These are phyloP conservation scores for Ascochyta lentis DNA, from an alignment of 2,329 filamentous ascomycete genomes.

Conservation along the genomic window DNA sequence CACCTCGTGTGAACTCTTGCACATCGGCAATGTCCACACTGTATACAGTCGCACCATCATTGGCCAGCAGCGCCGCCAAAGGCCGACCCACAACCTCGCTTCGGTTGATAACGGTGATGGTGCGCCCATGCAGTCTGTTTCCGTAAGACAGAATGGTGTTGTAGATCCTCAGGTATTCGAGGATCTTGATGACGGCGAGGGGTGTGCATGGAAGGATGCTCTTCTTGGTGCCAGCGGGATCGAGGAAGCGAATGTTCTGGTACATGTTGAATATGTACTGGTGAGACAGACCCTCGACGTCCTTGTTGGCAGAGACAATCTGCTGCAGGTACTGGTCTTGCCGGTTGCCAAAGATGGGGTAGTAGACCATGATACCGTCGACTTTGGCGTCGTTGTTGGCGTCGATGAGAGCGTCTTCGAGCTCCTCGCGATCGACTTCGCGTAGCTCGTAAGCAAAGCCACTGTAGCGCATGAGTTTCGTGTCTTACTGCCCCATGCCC, in stretches of 20 bases:
- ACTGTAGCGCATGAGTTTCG: conserved; percentile 55
- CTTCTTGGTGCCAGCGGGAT: conserved; percentile 81
- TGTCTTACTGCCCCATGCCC: neutral
- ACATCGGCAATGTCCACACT: conserved; percentile 91
- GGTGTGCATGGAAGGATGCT: conserved; percentile 95
- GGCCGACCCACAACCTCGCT: conserved; percentile 95
- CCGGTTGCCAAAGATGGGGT: conserved; percentile 89
- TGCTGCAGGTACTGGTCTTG: conserved; percentile 97
- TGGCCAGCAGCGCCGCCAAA: conserved; percentile 89
- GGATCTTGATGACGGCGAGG: conserved; percentile 93
- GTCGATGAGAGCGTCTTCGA: conserved; percentile 85
- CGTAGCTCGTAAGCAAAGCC: conserved; percentile 90
- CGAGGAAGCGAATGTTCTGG: conserved; percentile 94
- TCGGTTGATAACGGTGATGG: conserved; percentile 94
- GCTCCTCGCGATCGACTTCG: conserved; percentile 81
- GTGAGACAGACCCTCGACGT: conserved; percentile 94
- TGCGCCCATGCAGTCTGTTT: conserved; percentile 90
- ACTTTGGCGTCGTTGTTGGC: conserved; percentile 81
- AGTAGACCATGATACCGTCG: conserved; percentile 96
- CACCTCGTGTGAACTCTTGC: conserved; percentile 88
- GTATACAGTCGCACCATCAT: conserved; percentile 95
- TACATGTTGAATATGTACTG: conserved; percentile 99
- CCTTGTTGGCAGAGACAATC: conserved; percentile 86
- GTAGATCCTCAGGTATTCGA: conserved; percentile 95
- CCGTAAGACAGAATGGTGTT: conserved; percentile 92